Conservation (phyloP, 257 asterid species). For the Linaria vulgaris region DNA sequence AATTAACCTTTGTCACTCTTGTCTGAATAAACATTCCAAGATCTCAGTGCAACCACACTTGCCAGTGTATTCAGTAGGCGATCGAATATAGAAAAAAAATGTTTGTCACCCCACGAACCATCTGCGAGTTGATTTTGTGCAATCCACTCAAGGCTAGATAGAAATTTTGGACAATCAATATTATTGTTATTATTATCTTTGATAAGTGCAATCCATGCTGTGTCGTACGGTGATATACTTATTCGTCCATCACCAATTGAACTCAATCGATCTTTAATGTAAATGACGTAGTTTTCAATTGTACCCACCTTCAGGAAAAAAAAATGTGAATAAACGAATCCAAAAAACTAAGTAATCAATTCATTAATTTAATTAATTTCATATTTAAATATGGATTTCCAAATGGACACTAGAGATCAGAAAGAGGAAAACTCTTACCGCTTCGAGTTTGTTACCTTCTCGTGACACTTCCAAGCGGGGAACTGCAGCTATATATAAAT, state of each 20-base stretch:
- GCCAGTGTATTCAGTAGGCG: conserved; percentile 46
- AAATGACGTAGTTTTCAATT: conserved; percentile 5
- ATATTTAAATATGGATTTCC: too few species aligned
- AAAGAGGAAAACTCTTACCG: too few species aligned
- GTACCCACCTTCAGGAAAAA: too few species aligned
- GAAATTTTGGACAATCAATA: conserved; percentile 37
- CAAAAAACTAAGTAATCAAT: too few species aligned
- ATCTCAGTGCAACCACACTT: conserved; percentile 40
- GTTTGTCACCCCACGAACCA: conserved; percentile 49
- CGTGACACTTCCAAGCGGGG: too few species aligned
- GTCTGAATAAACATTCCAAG: conserved; percentile 33
- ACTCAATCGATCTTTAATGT: conserved; percentile 25
- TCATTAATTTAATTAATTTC: too few species aligned
- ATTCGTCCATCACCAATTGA: conserved; percentile 42
- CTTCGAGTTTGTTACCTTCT: too few species aligned
- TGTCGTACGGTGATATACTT: conserved; percentile 48
- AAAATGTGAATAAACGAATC: too few species aligned
- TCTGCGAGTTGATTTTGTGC: conserved; percentile 39
- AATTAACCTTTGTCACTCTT: conserved; percentile 31
- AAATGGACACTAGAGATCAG: too few species aligned
- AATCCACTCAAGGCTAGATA: conserved; percentile 41
- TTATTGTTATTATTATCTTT: conserved; percentile 10
- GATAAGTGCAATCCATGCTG: conserved; percentile 46
- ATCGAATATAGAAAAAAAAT: conserved; percentile 26
- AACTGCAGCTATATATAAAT: too few species aligned